A percentile compares a stretch with the other conserved stretches of the same genome.
phyloP scores from a whole-genome alignment of 805 yeast genomes.

The Saccharomycopsis sp. region DNA sequence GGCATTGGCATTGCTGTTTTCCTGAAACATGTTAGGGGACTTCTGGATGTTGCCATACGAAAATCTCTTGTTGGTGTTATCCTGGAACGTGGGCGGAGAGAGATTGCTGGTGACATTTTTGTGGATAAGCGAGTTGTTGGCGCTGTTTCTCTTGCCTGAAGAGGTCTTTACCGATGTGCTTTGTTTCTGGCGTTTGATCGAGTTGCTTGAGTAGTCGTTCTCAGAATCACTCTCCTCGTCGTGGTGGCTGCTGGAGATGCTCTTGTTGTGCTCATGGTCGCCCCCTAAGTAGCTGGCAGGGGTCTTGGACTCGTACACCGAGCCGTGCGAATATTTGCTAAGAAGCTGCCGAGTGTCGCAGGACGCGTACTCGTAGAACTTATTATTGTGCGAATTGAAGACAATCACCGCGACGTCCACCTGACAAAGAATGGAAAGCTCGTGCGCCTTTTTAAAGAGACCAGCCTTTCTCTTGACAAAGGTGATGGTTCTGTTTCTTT shows the following conservation, averaged over 20 bases:
- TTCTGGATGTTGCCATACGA: slow-evolving; percentile 8
- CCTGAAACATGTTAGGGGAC: slow-evolving; percentile 1
- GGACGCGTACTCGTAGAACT: slow-evolving; percentile 78
- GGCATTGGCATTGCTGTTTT: slow-evolving; percentile 14
- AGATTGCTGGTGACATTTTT: slow-evolving; percentile 5
- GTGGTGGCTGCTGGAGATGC: background rate
- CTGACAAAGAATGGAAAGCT: slow-evolving; percentile 78
- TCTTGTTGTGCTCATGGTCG: slow-evolving; percentile 32
- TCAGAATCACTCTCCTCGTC: slow-evolving; percentile 18
- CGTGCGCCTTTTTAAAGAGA: slow-evolving; percentile 60
- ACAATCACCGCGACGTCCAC: slow-evolving; percentile 90
- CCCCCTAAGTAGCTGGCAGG: slow-evolving; percentile 60
- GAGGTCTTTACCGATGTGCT: slow-evolving; percentile 20
- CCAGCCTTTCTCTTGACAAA: slow-evolving; percentile 95
- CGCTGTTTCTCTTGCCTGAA: slow-evolving; percentile 19
- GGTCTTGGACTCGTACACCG: slow-evolving; percentile 50
- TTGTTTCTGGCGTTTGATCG: slow-evolving; percentile 21
- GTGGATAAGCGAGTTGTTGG: slow-evolving; percentile 16
- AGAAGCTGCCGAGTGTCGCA: slow-evolving; percentile 52
- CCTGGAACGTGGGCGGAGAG: background rate
- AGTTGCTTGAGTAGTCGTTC: slow-evolving; percentile 16
- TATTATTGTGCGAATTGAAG: slow-evolving; percentile 67
- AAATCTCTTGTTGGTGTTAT: background rate
- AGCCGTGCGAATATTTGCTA: slow-evolving; percentile 31
- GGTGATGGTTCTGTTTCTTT: slow-evolving; percentile 78